Conservation (phyloP, 179 eudicot genomes). For the Patellifolia procumbens region DNA sequence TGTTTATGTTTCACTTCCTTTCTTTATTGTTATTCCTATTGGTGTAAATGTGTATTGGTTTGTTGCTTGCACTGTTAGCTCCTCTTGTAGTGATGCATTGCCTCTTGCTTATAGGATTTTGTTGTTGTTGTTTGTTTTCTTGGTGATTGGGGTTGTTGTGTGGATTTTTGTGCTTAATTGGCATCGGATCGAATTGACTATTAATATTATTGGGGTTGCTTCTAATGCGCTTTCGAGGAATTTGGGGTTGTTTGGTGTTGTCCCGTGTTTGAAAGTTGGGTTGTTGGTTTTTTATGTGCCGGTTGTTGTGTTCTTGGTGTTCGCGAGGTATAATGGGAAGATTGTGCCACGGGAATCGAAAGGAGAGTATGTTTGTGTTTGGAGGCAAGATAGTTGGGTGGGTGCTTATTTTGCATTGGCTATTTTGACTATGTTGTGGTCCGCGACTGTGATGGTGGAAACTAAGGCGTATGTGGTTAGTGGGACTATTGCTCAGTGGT, state of each 20-base stretch:
- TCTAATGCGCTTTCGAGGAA: slow-evolving; percentile 74
- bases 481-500: slow-evolving; percentile 97
- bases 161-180: slow-evolving; percentile 85
- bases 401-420: slow-evolving; percentile 88
- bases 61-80: slow-evolving; percentile 75
- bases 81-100: slow-evolving; percentile 61
- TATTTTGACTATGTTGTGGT: slow-evolving; percentile 89
- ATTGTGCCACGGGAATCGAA: slow-evolving; percentile 52
- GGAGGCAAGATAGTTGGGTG: slow-evolving; percentile 96
- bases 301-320: slow-evolving; percentile 80
- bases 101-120: slow-evolving; percentile 75
- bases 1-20: slow-evolving; percentile 77
- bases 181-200: slow-evolving; percentile 83
- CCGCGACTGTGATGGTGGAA: slow-evolving; percentile 71
- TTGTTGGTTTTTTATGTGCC: slow-evolving; percentile 72
- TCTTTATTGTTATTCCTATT: slow-evolving; percentile 65
- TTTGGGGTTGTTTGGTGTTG: slow-evolving; percentile 73
- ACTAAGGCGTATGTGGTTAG: slow-evolving; percentile 82
- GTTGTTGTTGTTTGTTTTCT: slow-evolving; percentile 65
- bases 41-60: slow-evolving; percentile 83
- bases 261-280: slow-evolving; percentile 68
- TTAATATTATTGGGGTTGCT: slow-evolving; percentile 68
- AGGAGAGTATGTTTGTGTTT: slow-evolving; percentile 66
- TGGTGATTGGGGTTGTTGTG: slow-evolving; percentile 72
- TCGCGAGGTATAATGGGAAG: slow-evolving; percentile 73